phyloP scores from a whole-genome alignment of 225 moss, liverwort and hornwort genomes.

The Sphagnum tenellum region DNA sequence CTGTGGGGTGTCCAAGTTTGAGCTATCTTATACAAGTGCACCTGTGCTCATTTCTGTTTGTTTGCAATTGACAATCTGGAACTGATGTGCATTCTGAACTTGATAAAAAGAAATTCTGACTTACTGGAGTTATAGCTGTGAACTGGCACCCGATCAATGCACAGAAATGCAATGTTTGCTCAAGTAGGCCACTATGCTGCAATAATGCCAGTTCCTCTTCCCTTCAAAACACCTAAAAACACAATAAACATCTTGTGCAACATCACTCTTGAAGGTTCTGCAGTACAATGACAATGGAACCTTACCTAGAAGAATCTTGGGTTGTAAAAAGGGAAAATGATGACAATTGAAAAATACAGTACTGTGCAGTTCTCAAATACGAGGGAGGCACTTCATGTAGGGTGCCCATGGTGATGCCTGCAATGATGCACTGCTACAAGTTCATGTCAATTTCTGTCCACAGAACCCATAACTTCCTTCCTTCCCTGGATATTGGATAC shows the following conservation, averaged over 20 bases:
- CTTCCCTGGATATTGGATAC: background rate
- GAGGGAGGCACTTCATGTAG: constrained; percentile 37
- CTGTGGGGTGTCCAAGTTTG: too few relatives aligned
- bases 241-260: too few relatives aligned
- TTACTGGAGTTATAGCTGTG: constrained; percentile 23
- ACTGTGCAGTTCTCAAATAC: constrained; percentile 26
- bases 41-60: too few relatives aligned
- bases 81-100: too few relatives aligned
- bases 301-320: too few relatives aligned
- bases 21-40: too few relatives aligned
- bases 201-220: constrained; percentile 32
- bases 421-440: constrained; percentile 6
- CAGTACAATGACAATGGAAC: too few relatives aligned
- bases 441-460: background rate
- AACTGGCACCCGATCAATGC: constrained; percentile 22
- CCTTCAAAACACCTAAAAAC: constrained; percentile 36
- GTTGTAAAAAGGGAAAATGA: background rate
- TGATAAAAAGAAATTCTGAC: constrained; percentile 2
- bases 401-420: constrained; percentile 48
- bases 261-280: too few relatives aligned
- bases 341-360: constrained; percentile 8
- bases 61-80: too few relatives aligned
- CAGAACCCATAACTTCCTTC: background rate
- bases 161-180: constrained; percentile 34
- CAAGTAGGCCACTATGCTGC: constrained; percentile 22